These are phyloP conservation scores for Amoeboaphelidium protococcarum DNA, from an alignment of 371 early-diverging fungal genomes.

Conservation along the genomic window DNA sequence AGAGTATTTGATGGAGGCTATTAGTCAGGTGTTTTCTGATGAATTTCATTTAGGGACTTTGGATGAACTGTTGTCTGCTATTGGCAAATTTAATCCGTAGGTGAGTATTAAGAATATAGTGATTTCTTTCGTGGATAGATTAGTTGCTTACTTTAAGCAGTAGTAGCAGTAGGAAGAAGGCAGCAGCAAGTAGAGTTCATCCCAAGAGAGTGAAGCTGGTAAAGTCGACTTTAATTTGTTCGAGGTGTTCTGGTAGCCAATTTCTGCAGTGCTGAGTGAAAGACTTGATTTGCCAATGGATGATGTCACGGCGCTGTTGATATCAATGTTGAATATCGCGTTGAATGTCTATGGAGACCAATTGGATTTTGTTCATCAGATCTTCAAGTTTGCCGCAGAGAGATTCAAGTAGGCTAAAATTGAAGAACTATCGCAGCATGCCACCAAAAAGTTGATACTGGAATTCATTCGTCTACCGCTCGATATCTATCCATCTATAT, in stretches of 20 bases:
- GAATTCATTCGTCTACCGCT: too few relatives aligned
- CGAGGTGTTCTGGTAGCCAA: slow-evolving; percentile 79
- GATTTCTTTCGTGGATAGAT: slow-evolving; percentile 67
- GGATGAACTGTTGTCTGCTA: slow-evolving; percentile 57
- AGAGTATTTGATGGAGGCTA: slow-evolving; percentile 92
- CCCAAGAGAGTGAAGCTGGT: too few relatives aligned
- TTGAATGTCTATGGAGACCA: slow-evolving; percentile 76
- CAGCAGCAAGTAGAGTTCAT: slow-evolving; percentile 10
- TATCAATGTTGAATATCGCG: slow-evolving; percentile 56
- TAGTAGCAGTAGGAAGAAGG: slow-evolving; percentile 7
- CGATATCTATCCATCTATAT: too few relatives aligned
- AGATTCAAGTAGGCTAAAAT: too few relatives aligned
- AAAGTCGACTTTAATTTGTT: slow-evolving; percentile 60
- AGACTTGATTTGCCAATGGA: slow-evolving; percentile 69
- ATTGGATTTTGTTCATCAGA: slow-evolving; percentile 53
- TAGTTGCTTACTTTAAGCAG: slow-evolving; percentile 39
- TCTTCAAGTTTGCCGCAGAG: slow-evolving; percentile 46
- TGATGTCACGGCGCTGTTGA: slow-evolving; percentile 58
- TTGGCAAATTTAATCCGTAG: slow-evolving; percentile 57
- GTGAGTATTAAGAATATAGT: slow-evolving; percentile 84
- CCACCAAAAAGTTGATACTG: too few relatives aligned
- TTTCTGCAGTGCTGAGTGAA: slow-evolving; percentile 60
- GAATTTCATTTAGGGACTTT: slow-evolving; percentile 80
- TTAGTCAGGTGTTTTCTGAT: slow-evolving; percentile 87
- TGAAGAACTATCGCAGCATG: too few relatives aligned